Evolutionary conservation across 306 rosid genomes (phyloP).

Genomic region (Pyrus communis): DNA sequence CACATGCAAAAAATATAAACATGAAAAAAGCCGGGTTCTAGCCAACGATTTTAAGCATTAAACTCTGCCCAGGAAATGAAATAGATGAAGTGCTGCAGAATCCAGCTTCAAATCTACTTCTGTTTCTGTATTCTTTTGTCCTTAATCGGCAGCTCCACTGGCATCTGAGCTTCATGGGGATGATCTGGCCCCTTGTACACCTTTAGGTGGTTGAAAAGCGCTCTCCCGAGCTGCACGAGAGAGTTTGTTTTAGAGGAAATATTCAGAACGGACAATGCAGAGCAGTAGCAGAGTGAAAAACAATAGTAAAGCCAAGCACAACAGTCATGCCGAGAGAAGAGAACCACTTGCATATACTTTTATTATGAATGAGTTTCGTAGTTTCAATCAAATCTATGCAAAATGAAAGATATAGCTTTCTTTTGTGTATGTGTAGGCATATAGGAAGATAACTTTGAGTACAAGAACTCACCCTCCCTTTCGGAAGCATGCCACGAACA

Average conservation of each 20-base stretch:
- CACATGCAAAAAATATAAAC: background rate
- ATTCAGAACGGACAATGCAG: background rate
- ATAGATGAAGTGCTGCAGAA: background rate
- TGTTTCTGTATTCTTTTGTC: slow-evolving; percentile 70
- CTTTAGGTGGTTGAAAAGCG: slow-evolving; percentile 84
- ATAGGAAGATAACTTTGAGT: background rate
- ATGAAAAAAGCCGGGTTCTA: background rate
- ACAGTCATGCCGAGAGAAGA: background rate
- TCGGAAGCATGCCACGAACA: slow-evolving; percentile 99
- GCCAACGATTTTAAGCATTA: background rate
- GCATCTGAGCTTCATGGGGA: slow-evolving; percentile 89
- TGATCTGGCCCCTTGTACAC: slow-evolving; percentile 85
- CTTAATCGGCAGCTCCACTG: slow-evolving; percentile 67
- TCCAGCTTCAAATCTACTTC: slow-evolving; percentile 29
- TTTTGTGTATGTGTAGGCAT: background rate
- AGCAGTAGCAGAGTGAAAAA: background rate
- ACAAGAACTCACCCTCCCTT: slow-evolving; percentile 79
- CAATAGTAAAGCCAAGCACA: background rate
- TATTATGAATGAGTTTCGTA: background rate
- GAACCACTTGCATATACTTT: background rate
- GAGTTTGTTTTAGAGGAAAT: background rate
- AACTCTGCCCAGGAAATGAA: background rate
- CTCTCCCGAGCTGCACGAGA: slow-evolving; percentile 84
- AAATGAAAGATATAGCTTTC: background rate
- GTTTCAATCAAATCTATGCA: background rate